Conservation (phyloP, 441 rosid species). For the Geranium incanum region DNA sequence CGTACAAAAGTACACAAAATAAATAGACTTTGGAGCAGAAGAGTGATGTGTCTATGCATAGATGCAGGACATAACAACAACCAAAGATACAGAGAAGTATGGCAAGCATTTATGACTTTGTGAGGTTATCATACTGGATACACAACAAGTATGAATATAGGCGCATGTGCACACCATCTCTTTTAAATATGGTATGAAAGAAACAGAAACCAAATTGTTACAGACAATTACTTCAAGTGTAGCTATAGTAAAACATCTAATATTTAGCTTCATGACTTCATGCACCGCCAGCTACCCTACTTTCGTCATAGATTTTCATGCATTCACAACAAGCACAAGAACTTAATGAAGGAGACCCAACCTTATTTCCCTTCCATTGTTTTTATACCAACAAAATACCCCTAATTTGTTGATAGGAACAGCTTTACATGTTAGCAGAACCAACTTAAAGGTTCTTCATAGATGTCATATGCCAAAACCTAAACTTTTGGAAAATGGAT, state of each 20-base stretch:
- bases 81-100: not conserved
- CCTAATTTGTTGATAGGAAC: not conserved
- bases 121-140: not conserved
- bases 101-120: not conserved
- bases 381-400: not conserved
- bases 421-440: not conserved
- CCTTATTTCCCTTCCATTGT: not conserved
- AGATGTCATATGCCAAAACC: not conserved
- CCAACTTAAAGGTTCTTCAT: not conserved
- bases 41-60: not conserved
- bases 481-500: too few species aligned
- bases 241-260: not conserved
- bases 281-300: not conserved
- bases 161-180: not conserved
- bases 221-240: not conserved
- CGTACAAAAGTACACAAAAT: not conserved
- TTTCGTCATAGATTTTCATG: not conserved
- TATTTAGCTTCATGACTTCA: not conserved
- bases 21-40: not conserved
- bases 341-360: not conserved
- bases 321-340: not conserved
- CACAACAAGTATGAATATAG: not conserved
- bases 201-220: not conserved
- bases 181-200: not conserved
- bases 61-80: not conserved